Base-by-base conservation (phyloP, 2,329 filamentous ascomycete genomes). In the Pyrenophora graminea region DNA sequence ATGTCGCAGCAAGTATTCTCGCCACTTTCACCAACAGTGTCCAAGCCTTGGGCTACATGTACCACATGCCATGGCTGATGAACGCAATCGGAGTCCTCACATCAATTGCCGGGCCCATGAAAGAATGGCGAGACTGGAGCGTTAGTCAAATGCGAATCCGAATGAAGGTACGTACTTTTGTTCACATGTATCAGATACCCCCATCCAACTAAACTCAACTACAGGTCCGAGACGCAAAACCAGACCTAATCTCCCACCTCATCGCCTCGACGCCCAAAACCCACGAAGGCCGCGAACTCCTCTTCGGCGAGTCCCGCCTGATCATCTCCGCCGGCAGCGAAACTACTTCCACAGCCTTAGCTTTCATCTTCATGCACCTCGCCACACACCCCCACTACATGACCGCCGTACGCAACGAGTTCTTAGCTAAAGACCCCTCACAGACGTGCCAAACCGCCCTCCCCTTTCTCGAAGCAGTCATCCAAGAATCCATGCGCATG, bases 301-400 rank as follows among this genome's bases (percentile, higher is more conserved):
- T 69, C n/a, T 58, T 59, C 34, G 62, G 64, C 15, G 68, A 69
- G 39, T 68, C 66, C 2, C 64, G 67, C 19, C 56, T 69, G n/a
- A 66, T 69, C 32, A 63, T 70, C 33, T 61, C 57, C n/a, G 66
- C 68, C 1, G 66, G 68, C 12, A 66, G 63, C 15, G 79, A 78
- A 27, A 83, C 80, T 0, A 82, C 79, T 3, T 77, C 74, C 40
- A 77, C 80, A 41, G 74, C 81, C 9, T 72, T 85, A 55, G 76
- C 75, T 15, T 81, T 83, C 56, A 76, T 79, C 37, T 74, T 84
- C 65, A 59, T 66, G 45, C 61, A 66, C 2, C 64, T 70, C 6
- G 60, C 64, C 37, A 53, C 52, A 3, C 53, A 67, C 43, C 58
- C 57, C 1, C 18, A 53, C 3, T 60, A 63, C 38, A 50, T 60